phyloP scores from a whole-genome alignment of 2,329 filamentous ascomycete species.

The Verticillium alfalfae region DNA sequence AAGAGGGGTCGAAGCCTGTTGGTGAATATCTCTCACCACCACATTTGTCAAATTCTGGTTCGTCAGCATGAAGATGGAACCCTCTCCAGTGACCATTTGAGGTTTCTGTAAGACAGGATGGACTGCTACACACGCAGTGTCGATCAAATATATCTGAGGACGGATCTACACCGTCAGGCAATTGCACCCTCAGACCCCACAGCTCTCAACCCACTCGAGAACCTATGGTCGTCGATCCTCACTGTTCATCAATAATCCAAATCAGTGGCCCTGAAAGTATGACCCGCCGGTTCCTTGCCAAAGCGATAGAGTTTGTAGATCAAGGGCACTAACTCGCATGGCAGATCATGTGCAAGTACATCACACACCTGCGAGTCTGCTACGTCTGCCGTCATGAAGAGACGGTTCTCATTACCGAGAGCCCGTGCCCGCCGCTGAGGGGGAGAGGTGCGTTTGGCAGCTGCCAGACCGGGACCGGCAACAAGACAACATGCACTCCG shows the following conservation, averaged over 20 bases:
- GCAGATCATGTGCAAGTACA: constrained; percentile 28
- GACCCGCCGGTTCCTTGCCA: neutral
- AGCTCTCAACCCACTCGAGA: too few relatives aligned
- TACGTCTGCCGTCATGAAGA: constrained; percentile 24
- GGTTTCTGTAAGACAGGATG: neutral
- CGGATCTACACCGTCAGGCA: neutral
- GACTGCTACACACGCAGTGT: neutral
- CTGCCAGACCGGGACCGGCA: constrained; percentile 25
- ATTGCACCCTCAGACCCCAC: neutral
- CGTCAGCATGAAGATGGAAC: neutral
- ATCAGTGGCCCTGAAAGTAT: neutral
- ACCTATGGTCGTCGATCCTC: too few relatives aligned
- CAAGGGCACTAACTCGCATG: neutral
- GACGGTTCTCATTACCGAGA: constrained; percentile 30
- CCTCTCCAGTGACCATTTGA: neutral
- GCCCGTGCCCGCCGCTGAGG: constrained; percentile 20
- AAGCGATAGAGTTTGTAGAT: neutral
- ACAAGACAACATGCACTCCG: constrained; percentile 18
- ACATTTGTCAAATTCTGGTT: neutral
- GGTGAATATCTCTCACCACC: neutral
- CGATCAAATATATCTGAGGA: neutral
- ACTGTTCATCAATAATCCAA: too few relatives aligned
- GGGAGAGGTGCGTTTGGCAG: constrained; percentile 26
- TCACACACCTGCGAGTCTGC: constrained; percentile 27
- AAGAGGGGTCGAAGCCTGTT: neutral